Base-by-base conservation (phyloP, 257 asterid species). In the Solanum paucissectum region DNA sequence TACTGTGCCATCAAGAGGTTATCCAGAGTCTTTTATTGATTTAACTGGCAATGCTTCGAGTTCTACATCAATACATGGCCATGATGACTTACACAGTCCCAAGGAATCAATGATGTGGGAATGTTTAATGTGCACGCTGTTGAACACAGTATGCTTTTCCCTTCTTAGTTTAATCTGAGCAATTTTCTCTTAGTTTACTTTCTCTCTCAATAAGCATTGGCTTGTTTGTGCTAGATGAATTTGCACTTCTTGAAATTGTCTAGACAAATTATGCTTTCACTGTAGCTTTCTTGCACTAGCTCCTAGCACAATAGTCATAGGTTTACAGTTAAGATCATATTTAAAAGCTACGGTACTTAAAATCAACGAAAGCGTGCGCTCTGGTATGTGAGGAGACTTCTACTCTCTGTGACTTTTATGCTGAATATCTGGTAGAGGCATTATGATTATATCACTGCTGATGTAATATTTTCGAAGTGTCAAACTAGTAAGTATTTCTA, bases 51-150 rank as follows among this genome's bases (percentile, higher is more conserved):
- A 93, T 86, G 87, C 94, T 87, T 87, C 91, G 40, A 72, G 91
- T 69, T 91, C 96, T 21, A 82, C 89, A 42, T 90, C 91, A 86
- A 62, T 33, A 62, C 77, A 84, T 88, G 46, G 84, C 72, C 76
- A 58, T 49, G 92, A 88, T 42, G 87, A 3, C 69, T 66, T 81
- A 74, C 89, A 49, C 25, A 37, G 71, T 44, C 86, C 83, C 27
- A 89, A 83, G 52, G 91, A 87, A 71, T 87, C 87, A 77, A 89
- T 88, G 10, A 69, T 89, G 85, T 95, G 98, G 99, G 93, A 92
- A 86, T 95, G 99, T 86, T 69, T 88, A 37, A 82, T 89, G 75
- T 95, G 99, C 98, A 95, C 99, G 71, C 91, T 97, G 92, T 88
- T 97, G 91, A 97, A 97, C 86, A 94, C 95, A 16, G 99, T 95